These are phyloP conservation scores for Yamadazyma atmosphaerica DNA, from an alignment of 1,139 yeast species.

Conservation along the genomic window DNA sequence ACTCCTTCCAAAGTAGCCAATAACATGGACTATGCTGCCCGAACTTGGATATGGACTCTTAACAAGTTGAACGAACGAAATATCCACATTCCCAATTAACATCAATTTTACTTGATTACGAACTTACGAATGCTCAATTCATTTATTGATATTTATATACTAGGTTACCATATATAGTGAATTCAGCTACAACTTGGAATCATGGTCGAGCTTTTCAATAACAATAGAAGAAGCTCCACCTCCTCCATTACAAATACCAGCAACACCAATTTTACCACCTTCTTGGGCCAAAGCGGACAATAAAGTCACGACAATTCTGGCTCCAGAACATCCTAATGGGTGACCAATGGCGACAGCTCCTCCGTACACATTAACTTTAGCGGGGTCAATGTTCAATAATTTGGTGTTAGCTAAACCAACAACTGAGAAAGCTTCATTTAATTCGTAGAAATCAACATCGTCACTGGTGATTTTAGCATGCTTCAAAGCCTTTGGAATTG, in stretches of 20 bases:
- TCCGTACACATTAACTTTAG: conserved; percentile 89
- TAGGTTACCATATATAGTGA: background rate
- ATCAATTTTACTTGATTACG: background rate
- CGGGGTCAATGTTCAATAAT: conserved; percentile 61
- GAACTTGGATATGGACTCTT: conserved; percentile 86
- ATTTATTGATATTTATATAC: too few relatives aligned
- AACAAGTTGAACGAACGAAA: conserved; percentile 55
- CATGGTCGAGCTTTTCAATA: conserved; percentile 30
- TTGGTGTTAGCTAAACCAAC: conserved; percentile 91
- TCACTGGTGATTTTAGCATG: conserved; percentile 65
- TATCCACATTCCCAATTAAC: conserved; percentile 22
- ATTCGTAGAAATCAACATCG: conserved; percentile 79
- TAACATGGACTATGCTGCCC: conserved; percentile 61
- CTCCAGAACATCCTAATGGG: conserved; percentile 97
- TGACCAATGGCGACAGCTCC: conserved; percentile 98
- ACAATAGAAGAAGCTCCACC: conserved; percentile 81
- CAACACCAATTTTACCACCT: conserved; percentile 87
- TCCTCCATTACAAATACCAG: conserved; percentile 98
- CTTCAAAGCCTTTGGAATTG: conserved; percentile 92
- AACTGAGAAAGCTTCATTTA: conserved; percentile 96
- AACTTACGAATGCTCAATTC: too few relatives aligned
- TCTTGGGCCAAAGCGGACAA: conserved; percentile 75
- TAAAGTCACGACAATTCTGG: conserved; percentile 87
- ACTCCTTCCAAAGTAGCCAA: conserved; percentile 59
- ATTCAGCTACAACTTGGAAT: conserved; percentile 22